Conservation (phyloP, 805 yeast species). For the Cyberlindnera xishuangbannaensis region DNA sequence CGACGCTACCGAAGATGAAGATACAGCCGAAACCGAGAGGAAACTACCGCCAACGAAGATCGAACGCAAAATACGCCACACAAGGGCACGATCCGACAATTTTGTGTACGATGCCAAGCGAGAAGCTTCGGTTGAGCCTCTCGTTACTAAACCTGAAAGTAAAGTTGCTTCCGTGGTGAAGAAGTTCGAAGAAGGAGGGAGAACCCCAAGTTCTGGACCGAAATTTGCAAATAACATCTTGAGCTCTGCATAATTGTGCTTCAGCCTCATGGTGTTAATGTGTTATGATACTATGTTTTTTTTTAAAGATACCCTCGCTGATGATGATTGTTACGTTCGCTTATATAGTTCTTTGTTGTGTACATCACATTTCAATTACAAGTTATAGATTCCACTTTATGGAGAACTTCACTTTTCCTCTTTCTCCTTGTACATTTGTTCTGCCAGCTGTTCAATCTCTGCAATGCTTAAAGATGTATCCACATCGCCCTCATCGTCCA, state of each 20-base stretch:
- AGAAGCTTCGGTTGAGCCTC: not conserved
- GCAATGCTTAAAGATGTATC: conserved; percentile 39
- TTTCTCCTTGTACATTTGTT: conserved; percentile 33
- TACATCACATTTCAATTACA: too few species aligned
- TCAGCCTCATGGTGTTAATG: too few species aligned
- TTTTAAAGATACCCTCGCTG: too few species aligned
- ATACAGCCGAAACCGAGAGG: not conserved
- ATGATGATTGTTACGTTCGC: too few species aligned
- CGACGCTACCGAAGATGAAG: conserved; percentile 15
- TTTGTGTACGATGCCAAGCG: conserved; percentile 6
- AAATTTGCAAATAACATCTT: conserved; percentile 23
- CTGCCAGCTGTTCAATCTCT: conserved; percentile 58
- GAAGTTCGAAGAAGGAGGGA: conserved; percentile 6
- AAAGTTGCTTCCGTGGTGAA: conserved; percentile 9
- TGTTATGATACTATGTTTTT: too few species aligned
- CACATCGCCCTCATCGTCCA: conserved; percentile 33
- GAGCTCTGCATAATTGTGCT: conserved; percentile 15
- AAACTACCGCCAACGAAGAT: conserved; percentile 2
- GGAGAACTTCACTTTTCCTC: not conserved
- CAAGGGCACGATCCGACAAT: conserved; percentile 20
- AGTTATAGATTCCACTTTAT: too few species aligned
- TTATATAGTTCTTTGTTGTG: too few species aligned
- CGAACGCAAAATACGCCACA: conserved; percentile 13
- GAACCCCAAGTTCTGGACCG: conserved; percentile 17
- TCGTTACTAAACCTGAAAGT: not conserved